phyloP scores from a whole-genome alignment of 2,329 filamentous ascomycete species.

The Claviceps arundinis region DNA sequence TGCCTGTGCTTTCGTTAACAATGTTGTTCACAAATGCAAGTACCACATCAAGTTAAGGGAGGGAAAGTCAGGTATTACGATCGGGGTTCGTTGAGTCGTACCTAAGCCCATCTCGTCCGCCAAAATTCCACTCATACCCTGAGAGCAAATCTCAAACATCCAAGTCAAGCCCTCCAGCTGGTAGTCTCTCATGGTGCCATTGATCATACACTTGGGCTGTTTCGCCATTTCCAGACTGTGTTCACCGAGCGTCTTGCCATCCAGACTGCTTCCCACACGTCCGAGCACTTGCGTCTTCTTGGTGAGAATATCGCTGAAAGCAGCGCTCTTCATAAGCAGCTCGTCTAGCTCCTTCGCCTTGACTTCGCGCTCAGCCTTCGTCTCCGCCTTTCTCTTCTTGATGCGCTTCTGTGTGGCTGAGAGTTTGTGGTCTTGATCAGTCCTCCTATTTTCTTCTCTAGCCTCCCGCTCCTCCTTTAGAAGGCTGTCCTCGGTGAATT shows the following conservation, averaged over 20 bases:
- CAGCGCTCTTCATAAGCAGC: slow-evolving; percentile 43
- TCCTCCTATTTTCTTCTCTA: slow-evolving; percentile 26
- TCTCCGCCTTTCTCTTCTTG: slow-evolving; percentile 38
- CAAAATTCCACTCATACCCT: slow-evolving; percentile 81
- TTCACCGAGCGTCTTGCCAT: slow-evolving; percentile 46
- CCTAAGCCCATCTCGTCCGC: slow-evolving; percentile 88
- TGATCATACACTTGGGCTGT: slow-evolving; percentile 73
- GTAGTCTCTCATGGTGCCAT: slow-evolving; percentile 86
- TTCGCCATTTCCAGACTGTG: slow-evolving; percentile 65
- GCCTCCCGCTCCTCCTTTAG: slow-evolving; percentile 25
- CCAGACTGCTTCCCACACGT: slow-evolving; percentile 45
- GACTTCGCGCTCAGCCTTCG: slow-evolving; percentile 39
- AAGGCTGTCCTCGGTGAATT: slow-evolving; percentile 17
- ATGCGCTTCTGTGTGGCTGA: slow-evolving; percentile 24
- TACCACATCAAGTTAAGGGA: neutral
- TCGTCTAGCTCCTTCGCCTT: slow-evolving; percentile 48
- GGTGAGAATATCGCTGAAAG: slow-evolving; percentile 49
- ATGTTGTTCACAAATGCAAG: neutral
- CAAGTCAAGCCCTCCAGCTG: slow-evolving; percentile 90
- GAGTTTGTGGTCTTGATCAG: slow-evolving; percentile 33
- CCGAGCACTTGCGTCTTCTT: slow-evolving; percentile 51
- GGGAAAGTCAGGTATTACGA: neutral
- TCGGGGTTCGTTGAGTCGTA: slow-evolving; percentile 16
- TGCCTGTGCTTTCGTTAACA: slow-evolving; percentile 39
- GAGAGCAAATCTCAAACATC: slow-evolving; percentile 71